Evolutionary conservation across 257 asterid genomes (phyloP).

Genomic region (Plectranthus barbatus): DNA sequence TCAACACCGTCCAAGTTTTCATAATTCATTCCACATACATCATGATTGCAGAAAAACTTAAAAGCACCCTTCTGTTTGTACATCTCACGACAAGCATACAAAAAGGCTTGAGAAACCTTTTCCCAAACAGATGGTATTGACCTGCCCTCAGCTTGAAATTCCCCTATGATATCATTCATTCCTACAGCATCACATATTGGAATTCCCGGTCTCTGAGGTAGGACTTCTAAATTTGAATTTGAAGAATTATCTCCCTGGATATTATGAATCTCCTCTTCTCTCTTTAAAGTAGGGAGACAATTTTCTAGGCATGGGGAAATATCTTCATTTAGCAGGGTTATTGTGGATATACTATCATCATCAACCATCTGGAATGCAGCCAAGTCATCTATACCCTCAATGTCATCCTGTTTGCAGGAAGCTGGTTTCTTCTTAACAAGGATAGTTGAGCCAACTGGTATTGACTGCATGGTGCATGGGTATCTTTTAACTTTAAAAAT

Average conservation of each 20-base stretch:
- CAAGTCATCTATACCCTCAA: conserved; percentile 26
- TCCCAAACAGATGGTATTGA: conserved; percentile 73
- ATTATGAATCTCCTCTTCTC: conserved; percentile 23
- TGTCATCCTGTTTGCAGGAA: conserved; percentile 31
- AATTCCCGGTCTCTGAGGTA: conserved; percentile 28
- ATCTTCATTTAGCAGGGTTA: conserved; percentile 58
- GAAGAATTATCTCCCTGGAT: conserved; percentile 29
- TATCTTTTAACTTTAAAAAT: conserved; percentile 58
- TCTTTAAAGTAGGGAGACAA: conserved; percentile 29
- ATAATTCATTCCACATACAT: conserved; percentile 18
- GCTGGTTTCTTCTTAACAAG: conserved; percentile 33
- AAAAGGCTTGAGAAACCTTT: conserved; percentile 42
- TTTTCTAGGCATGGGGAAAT: conserved; percentile 54
- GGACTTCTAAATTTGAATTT: conserved; percentile 23
- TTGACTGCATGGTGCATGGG: conserved; percentile 63
- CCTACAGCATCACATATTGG: conserved; percentile 19
- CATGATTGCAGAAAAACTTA: conserved; percentile 63
- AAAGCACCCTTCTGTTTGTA: conserved; percentile 60
- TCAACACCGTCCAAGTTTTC: conserved; percentile 28
- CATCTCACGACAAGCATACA: conserved; percentile 36
- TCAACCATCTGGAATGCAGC: conserved; percentile 36
- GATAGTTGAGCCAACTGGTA: conserved; percentile 59
- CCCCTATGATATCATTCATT: conserved; percentile 48
- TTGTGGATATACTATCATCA: conserved; percentile 59
- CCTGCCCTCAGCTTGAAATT: conserved; percentile 65